A percentile compares a stretch with the other conserved stretches of the same genome.
These are phyloP conservation scores for Hymenochaete sp. DNA, from an alignment of 1,284 basidiomycete species.

Conservation along the genomic window DNA sequence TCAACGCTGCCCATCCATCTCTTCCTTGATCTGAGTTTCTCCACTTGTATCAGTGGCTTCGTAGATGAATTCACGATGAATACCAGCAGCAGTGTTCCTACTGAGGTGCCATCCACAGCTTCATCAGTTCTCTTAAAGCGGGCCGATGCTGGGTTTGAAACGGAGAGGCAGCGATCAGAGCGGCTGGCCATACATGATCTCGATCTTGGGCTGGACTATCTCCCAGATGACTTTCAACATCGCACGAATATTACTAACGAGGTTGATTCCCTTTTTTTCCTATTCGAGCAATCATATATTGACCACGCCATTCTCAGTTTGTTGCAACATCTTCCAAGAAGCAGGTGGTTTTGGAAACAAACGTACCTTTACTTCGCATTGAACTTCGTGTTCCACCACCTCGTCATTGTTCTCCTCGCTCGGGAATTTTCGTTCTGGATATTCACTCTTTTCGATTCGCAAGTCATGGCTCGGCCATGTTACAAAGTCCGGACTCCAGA, in stretches of 20 bases:
- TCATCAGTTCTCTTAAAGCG: background rate
- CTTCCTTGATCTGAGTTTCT: constrained; percentile 23
- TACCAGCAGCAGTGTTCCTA: background rate
- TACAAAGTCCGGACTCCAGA: background rate
- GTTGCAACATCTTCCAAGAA: no score
- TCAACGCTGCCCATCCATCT: constrained; percentile 5
- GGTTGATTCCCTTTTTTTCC: no score
- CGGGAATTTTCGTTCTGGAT: constrained; percentile 24
- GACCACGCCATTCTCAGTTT: no score
- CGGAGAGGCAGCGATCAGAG: constrained; percentile 30
- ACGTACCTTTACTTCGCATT: constrained; percentile 21
- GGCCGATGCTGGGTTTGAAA: background rate
- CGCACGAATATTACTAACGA: no score
- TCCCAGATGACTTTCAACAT: no score
- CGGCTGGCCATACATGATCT: constrained; percentile 47
- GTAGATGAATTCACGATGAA: constrained; percentile 24
- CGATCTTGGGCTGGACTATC: constrained; percentile 41
- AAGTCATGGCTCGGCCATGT: background rate
- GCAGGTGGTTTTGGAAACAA: no score
- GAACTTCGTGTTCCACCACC: constrained; percentile 21
- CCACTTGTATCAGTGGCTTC: constrained; percentile 31
- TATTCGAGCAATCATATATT: no score
- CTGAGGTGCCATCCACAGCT: constrained; percentile 9
- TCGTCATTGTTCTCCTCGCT: constrained; percentile 18
- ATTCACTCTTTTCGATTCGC: constrained; percentile 20